Evolutionary conservation across 2,329 filamentous ascomycete species (phyloP), one percentile per base, ranked within the genome.

Genomic region (Ophiostoma sp.): DNA sequence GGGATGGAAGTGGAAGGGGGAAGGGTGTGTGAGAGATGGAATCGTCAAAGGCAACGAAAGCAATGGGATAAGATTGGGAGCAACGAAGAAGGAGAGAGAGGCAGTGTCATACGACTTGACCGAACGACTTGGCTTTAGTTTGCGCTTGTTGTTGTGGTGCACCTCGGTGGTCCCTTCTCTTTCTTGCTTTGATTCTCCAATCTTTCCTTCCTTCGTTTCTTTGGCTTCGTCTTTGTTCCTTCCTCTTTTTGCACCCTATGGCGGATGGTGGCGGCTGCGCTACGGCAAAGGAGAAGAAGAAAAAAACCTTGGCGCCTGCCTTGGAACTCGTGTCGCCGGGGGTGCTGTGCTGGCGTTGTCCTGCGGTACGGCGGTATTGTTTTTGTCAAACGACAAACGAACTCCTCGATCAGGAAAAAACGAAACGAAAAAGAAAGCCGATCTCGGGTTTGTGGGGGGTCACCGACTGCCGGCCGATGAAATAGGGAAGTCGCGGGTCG

Each of bases 51-150:
- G 59, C 70, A 72, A 31, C 25, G 50, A 48, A 72, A 61, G 48
- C 11, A 55, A 55, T 33, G 39, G 69, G 22, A 63, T 31, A 19
- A 52, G 52, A 22, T 36, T 25, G 55, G 31, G 36, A 59, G n/a
- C 36, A 42, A 61, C 0, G 22, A 25, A 5, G 8, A n/a, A 17
- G 50, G 15, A 36, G 45, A 36, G 45, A 71, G 59, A 57, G 61
- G 72, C 72, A 69, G 72, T 71, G 72, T 74, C 69, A 61, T 45
- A 57, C 61, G 72, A 68, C 69, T 70, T 4, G 31, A 39, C 45
- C 36, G 42, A 17, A 48, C 42, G 42, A 50, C 64, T 31, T 33
- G 39, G 64, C 64, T 50, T 55, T n/a, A 31, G 22, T 31, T 70
- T 42, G 50, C 36, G n/a, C 50, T 52, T 55, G 66, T 36, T 69